Percentiles rank a stretch among this genome's conserved stretches.
Conservation (phyloP, 495 filamentous ascomycete species). For the Penicillium cosmopolitanum region DNA sequence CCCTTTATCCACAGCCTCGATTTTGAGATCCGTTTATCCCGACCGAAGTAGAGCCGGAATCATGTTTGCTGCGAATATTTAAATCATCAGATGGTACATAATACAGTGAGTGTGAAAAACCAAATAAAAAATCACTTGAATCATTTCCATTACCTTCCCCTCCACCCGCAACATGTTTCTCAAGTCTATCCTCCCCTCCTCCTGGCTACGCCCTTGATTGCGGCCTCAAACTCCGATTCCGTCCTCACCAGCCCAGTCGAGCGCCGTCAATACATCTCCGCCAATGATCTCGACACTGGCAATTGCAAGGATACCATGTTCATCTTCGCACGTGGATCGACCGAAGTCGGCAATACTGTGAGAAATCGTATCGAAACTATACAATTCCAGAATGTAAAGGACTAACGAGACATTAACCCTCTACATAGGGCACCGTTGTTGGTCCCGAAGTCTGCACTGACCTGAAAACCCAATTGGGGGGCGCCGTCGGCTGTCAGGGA, state of each 20-base stretch:
- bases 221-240: neutral
- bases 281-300: slow-evolving; percentile 12
- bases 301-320: slow-evolving; percentile 51
- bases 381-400: neutral
- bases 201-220: slow-evolving; percentile 5
- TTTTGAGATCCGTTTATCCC: neutral
- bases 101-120: neutral
- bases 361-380: neutral
- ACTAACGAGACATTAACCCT: neutral
- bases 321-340: slow-evolving; percentile 54
- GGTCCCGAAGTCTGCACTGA: slow-evolving; percentile 43
- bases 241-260: slow-evolving; percentile 1
- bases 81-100: no score
- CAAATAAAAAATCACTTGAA: neutral
- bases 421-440: slow-evolving; percentile 43
- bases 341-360: slow-evolving; percentile 30
- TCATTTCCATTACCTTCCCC: neutral
- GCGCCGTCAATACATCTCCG: slow-evolving; percentile 9
- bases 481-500: slow-evolving; percentile 38
- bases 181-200: slow-evolving; percentile 10
- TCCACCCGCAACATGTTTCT: neutral
- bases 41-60: neutral
- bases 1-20: neutral
- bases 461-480: slow-evolving; percentile 20
- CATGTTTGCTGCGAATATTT: no score